Conservation (phyloP, 2,329 filamentous ascomycete species). For the Talaromyces sp. region DNA sequence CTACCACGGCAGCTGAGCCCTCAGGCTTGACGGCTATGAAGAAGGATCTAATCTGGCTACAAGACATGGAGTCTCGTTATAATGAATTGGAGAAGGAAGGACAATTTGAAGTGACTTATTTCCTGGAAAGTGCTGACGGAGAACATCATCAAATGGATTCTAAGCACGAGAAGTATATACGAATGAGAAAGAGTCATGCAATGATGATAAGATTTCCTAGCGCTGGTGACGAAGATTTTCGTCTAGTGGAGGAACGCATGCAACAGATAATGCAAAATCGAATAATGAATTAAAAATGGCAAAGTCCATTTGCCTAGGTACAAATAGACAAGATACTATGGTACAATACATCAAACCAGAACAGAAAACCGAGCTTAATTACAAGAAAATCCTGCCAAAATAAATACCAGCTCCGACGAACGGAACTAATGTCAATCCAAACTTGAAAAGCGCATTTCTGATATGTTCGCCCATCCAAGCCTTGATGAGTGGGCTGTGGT, state of each 20-base stretch:
- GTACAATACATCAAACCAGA: not conserved
- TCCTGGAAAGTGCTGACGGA: conserved; percentile 6
- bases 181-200: conserved; percentile 11
- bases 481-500: not conserved
- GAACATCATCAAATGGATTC: not conserved
- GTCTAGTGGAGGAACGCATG: not conserved
- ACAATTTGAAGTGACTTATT: conserved; percentile 7
- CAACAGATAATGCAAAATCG: not conserved
- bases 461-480: not conserved
- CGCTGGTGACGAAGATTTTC: conserved; percentile 10
- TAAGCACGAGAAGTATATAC: not conserved
- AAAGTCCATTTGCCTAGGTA: not conserved
- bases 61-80: conserved; percentile 2
- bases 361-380: not conserved
- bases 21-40: not conserved
- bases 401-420: not conserved
- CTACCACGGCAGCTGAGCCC: not conserved
- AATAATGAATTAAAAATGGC: too few species aligned
- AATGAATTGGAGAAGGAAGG: not conserved
- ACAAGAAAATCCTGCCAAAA: not conserved
- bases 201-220: conserved; percentile 14
- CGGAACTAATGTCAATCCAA: not conserved
- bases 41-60: conserved; percentile 9
- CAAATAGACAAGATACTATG: not conserved
- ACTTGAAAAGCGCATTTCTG: not conserved